These are phyloP conservation scores for Eucalyptus caleyi DNA, from an alignment of 345 rosid species.

Conservation along the genomic window DNA sequence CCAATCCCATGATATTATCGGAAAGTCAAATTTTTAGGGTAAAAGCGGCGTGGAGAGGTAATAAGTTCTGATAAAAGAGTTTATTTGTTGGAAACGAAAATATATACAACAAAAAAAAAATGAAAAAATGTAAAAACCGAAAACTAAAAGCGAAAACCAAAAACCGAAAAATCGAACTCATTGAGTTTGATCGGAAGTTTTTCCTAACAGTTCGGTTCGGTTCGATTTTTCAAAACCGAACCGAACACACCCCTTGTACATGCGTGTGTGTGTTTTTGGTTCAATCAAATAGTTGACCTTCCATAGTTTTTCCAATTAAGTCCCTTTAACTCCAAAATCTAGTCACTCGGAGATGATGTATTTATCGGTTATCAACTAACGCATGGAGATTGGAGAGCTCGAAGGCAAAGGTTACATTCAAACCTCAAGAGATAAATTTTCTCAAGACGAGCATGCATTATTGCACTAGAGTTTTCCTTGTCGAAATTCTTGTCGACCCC, in stretches of 20 bases:
- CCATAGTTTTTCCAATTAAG: background rate
- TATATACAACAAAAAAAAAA: no score
- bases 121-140: no score
- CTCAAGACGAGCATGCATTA: background rate
- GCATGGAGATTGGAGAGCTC: background rate
- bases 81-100: no score
- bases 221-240: no score
- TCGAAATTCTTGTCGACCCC: background rate
- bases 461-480: background rate
- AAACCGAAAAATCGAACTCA: no score
- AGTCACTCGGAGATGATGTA: background rate
- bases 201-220: accelerated
- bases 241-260: accelerated
- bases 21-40: background rate
- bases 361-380: background rate
- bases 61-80: background rate
- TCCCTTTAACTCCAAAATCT: background rate
- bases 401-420: background rate
- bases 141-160: accelerated
- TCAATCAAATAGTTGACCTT: background rate
- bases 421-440: background rate
- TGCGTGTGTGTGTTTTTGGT: accelerated
- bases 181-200: no score
- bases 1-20: background rate
- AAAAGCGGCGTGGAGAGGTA: background rate